These are phyloP conservation scores for Hypoxylon cercidicola DNA, from an alignment of 495 filamentous ascomycete genomes.

Conservation along the genomic window DNA sequence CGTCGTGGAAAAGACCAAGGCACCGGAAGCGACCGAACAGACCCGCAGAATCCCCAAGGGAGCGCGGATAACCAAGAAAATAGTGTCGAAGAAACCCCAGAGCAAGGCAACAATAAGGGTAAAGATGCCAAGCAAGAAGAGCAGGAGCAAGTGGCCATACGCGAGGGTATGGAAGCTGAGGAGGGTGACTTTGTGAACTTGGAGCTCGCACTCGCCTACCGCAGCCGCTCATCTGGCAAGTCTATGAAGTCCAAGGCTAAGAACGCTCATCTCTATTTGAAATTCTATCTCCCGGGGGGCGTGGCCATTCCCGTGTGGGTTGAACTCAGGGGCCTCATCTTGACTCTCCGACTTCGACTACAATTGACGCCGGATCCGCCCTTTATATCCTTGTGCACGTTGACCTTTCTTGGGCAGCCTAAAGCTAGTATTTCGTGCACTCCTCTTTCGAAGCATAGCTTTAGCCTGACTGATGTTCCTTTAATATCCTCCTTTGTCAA, in stretches of 20 bases:
- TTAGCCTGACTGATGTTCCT: conserved; percentile 77
- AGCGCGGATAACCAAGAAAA: conserved; percentile 47
- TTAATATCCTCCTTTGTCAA: conserved; percentile 78
- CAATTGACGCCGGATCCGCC: conserved; percentile 78
- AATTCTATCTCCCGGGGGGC: conserved; percentile 71
- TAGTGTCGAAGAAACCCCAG: conserved; percentile 28
- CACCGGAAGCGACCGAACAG: conserved; percentile 61
- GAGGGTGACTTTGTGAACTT: conserved; percentile 78
- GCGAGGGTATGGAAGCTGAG: conserved; percentile 76
- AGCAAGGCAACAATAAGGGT: conserved; percentile 10
- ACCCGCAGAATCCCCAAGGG: conserved; percentile 52
- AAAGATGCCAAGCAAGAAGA: conserved; percentile 43
- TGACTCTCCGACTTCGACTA: conserved; percentile 70
- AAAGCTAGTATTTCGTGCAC: conserved; percentile 74
- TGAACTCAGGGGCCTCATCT: conserved; percentile 72
- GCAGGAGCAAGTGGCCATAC: conserved; percentile 59
- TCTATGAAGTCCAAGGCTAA: conserved; percentile 69
- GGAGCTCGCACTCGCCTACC: conserved; percentile 76
- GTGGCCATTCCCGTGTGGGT: conserved; percentile 76
- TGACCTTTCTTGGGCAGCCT: conserved; percentile 81
- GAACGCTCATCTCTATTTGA: conserved; percentile 74
- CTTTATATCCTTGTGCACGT: conserved; percentile 73
- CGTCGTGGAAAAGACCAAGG: conserved; percentile 48
- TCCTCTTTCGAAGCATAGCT: conserved; percentile 70
- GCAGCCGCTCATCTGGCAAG: conserved; percentile 64